Evolutionary conservation across 805 yeast species (phyloP).

Genomic region (Candida takata): DNA sequence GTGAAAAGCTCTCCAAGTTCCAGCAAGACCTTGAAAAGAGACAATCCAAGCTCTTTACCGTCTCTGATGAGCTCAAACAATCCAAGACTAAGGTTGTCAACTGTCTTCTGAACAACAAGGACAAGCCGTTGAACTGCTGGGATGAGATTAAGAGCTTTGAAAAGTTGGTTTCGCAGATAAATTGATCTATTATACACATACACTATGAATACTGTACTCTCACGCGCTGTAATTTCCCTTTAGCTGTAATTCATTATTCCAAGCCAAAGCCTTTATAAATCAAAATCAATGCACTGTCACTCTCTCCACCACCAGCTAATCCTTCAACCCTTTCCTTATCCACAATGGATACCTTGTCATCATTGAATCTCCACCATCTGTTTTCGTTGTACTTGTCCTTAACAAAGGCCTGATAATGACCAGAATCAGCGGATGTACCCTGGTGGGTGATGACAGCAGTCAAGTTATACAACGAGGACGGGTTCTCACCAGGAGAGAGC

Average conservation of each 20-base stretch:
- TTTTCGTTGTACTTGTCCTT: constrained; percentile 68
- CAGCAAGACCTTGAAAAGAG: constrained; percentile 30
- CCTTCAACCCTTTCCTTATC: constrained; percentile 74
- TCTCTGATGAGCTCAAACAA: constrained; percentile 34
- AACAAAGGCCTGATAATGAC: constrained; percentile 91
- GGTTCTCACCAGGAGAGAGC: constrained; percentile 60
- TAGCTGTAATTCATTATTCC: constrained; percentile 17
- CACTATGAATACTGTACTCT: neutral
- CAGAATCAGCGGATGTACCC: constrained; percentile 94
- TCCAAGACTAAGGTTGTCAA: constrained; percentile 45
- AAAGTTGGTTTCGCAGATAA: constrained; percentile 44
- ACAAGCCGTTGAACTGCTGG: constrained; percentile 73
- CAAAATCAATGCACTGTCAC: constrained; percentile 88
- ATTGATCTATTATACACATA: constrained; percentile 7
- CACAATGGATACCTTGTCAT: constrained; percentile 78
- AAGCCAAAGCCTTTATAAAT: constrained; percentile 79
- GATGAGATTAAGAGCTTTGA: constrained; percentile 70
- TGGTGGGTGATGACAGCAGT: constrained; percentile 83
- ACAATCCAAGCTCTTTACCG: constrained; percentile 26
- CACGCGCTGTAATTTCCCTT: neutral
- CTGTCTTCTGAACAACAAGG: constrained; percentile 56
- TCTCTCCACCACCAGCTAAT: constrained; percentile 96
- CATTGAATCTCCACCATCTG: constrained; percentile 93
- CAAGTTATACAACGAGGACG: constrained; percentile 81
- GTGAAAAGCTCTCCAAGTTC: constrained; percentile 37